Evolutionary conservation across 2,329 filamentous ascomycete genomes (phyloP).

Genomic region (Beauveria rudraprayagi): DNA sequence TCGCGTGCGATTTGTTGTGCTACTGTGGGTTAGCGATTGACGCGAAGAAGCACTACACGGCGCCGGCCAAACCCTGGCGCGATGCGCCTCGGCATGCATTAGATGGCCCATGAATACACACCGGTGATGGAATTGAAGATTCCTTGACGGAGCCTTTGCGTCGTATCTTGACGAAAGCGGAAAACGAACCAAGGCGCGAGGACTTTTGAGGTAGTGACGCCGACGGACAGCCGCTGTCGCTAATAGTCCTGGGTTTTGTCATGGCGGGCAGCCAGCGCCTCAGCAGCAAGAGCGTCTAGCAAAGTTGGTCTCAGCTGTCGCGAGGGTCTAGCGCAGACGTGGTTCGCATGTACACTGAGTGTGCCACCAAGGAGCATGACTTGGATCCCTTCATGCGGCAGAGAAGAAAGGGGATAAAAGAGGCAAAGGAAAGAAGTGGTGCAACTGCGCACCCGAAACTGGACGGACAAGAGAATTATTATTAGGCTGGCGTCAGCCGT

Average conservation of each 20-base stretch:
- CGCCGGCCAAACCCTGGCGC: not conserved
- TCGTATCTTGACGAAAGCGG: constrained; percentile 2
- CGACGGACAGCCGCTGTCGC: constrained; percentile 6
- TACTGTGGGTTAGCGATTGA: constrained; percentile 13
- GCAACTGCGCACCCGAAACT: not conserved
- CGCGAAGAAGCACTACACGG: constrained; percentile 3
- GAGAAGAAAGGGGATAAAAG: not conserved
- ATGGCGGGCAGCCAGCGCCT: not conserved
- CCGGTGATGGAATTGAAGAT: not conserved
- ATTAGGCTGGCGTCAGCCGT: not conserved
- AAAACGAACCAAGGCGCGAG: constrained; percentile 5
- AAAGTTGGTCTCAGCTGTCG: not conserved
- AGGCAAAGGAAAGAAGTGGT: not conserved
- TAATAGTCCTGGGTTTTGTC: constrained; percentile 4
- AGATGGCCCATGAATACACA: not conserved
- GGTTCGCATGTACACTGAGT: not conserved
- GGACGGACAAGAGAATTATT: not conserved
- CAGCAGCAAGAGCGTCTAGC: not conserved
- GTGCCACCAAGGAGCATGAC: not conserved
- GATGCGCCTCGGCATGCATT: not conserved
- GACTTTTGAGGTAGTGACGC: not conserved
- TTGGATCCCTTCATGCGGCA: not conserved
- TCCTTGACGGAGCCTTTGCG: constrained; percentile 6
- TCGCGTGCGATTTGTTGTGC: not conserved
- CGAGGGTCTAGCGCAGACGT: not conserved